Evolutionary conservation across 192 early-diverging fungal species (phyloP), one percentile per base, ranked within the genome.

Genomic region (Linnemannia zychae): DNA sequence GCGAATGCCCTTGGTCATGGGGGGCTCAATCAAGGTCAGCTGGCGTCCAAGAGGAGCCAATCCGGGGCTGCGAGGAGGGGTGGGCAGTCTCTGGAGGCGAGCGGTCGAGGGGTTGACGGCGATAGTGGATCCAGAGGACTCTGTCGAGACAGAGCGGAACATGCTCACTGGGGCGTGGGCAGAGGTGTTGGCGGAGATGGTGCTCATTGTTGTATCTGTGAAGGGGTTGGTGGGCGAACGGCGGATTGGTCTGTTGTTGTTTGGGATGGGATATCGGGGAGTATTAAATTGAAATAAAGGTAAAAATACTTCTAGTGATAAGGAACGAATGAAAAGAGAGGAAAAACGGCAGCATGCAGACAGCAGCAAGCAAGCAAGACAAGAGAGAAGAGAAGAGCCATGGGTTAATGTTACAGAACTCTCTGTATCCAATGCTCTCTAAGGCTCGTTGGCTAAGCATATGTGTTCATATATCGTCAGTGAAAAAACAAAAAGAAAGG

Each of bases 21-120:
- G 89, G 24, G 90, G 87, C 72, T 94, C 90, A 71, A 96, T 92
- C 48, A 92, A 63, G 4, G 92, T 94, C 69, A 96, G 88, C 74
- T 91, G 92, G 53, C 94, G 90, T 24, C 93, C 86, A 57, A 96
- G 75, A 50, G 90, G 89, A 7, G 87, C 78, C 70, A 85, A 52
- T 36, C 83, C 83, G 44, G 79, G 80, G 37, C 81, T 82, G 60
- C 80, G 86, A 34, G 86, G 82, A 40, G 86, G 81, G 4, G 86
- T 87, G 18, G 86, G 86, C 22, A 85, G 44, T 40, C 83, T 46
- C 78, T 85, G 83, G 49, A 85, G 83, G 16, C 83, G 83, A 31
- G 83, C 83, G 7, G 83, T 79, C 47, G 83, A 76, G 16, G 83
- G 83, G 65, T 85, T 85, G 77, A 79, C 74, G 40, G 74, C 77